phyloP scores from a whole-genome alignment of 1,284 basidiomycete genomes.

The Fistulinella staudtii region DNA sequence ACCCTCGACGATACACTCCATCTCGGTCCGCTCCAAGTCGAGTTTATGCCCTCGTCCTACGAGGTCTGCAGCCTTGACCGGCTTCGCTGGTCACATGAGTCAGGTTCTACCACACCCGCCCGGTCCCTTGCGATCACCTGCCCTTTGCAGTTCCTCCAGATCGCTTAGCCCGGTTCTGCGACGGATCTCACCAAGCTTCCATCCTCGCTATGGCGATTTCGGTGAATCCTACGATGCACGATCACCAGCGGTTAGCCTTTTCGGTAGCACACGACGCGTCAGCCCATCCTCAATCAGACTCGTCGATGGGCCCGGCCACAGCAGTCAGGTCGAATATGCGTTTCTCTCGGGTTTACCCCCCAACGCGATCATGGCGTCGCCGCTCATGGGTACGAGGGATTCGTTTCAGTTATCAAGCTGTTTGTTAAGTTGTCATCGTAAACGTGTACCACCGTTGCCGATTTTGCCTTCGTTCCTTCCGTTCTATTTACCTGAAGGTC shows the following conservation, averaged over 20 bases:
- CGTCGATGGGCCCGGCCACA: constrained; percentile 13
- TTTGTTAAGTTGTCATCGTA: constrained; percentile 12
- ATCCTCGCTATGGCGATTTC: constrained; percentile 7
- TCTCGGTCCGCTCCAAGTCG: neutral
- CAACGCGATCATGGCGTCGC: constrained; percentile 13
- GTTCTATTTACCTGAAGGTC: constrained; percentile 1
- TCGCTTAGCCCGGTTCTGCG: neutral
- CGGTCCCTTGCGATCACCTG: neutral
- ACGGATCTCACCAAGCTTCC: neutral
- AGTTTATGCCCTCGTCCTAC: constrained; percentile 5
- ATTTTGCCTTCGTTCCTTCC: constrained; percentile 14
- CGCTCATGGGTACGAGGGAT: constrained; percentile 24
- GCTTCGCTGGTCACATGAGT: constrained; percentile 5
- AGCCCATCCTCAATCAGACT: constrained; percentile 28
- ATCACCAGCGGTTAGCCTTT: neutral
- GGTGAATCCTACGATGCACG: constrained; percentile 3
- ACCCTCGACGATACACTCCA: constrained; percentile 7
- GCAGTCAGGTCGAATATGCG: constrained; percentile 17
- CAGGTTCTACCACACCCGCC: neutral
- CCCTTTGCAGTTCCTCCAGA: neutral
- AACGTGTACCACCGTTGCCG: constrained; percentile 20
- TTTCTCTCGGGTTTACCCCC: constrained; percentile 27
- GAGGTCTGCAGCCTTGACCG: constrained; percentile 10
- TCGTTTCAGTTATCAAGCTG: constrained; percentile 26
- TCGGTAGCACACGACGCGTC: constrained; percentile 5